Evolutionary conservation across 208 protist genomes (phyloP).

Genomic region (Crithidia expoeki): DNA sequence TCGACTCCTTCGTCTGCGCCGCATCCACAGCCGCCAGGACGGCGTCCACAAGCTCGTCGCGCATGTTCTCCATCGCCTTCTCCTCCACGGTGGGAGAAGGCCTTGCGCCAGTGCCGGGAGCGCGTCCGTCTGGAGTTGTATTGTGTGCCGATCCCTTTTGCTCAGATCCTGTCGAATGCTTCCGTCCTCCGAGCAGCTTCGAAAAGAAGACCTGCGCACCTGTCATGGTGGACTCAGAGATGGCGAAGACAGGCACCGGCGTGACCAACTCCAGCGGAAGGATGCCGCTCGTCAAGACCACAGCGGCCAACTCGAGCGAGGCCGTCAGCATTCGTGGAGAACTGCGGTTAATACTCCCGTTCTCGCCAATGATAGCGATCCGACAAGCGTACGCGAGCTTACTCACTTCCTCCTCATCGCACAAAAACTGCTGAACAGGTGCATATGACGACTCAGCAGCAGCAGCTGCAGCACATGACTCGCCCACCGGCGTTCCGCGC

Average conservation of each 20-base stretch:
- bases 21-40: constrained; percentile 47
- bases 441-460: background rate
- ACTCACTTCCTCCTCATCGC: constrained; percentile 46
- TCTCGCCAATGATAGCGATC: constrained; percentile 51
- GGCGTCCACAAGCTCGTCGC: constrained; percentile 63
- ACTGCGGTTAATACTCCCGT: constrained; percentile 27
- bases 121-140: background rate
- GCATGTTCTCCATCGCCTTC: constrained; percentile 43
- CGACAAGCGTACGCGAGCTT: constrained; percentile 54
- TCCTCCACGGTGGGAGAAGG: constrained; percentile 9
- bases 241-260: constrained; percentile 35
- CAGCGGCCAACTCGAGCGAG: constrained; percentile 59
- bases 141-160: background rate
- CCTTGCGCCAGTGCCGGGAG: background rate
- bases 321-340: constrained; percentile 43
- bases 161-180: background rate
- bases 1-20: constrained; percentile 48
- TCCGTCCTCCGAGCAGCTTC: constrained; percentile 49
- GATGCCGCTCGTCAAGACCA: constrained; percentile 59
- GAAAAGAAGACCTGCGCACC: constrained; percentile 67
- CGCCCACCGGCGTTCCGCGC: background rate
- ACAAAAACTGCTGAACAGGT: constrained; percentile 30
- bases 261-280: constrained; percentile 47
- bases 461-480: background rate
- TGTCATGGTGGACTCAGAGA: constrained; percentile 35